Evolutionary conservation across 2,329 filamentous ascomycete species (phyloP).

Genomic region (Aspergillus eucalypticola): DNA sequence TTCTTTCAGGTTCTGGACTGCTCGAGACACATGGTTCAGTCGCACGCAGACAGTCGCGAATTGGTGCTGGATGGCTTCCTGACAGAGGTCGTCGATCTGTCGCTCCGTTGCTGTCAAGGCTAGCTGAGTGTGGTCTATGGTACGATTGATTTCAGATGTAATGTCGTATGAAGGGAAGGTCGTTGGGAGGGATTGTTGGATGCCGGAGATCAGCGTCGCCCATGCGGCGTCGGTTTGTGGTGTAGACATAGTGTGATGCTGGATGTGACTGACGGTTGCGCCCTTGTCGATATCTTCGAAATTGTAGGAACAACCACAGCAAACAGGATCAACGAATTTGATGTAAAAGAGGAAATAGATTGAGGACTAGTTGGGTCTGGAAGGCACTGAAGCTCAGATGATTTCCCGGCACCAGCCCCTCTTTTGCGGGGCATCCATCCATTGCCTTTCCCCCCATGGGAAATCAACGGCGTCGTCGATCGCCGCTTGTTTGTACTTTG

Average conservation of each 20-base stretch:
- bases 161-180: constrained; percentile 22
- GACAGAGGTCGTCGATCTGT: constrained; percentile 57
- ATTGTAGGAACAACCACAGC: not conserved
- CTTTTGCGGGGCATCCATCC: not conserved
- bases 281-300: not conserved
- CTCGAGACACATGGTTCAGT: constrained; percentile 53
- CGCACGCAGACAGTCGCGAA: constrained; percentile 59
- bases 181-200: constrained; percentile 29
- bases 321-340: not conserved
- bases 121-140: constrained; percentile 48
- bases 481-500: too few species aligned
- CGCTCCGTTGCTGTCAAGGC: constrained; percentile 44
- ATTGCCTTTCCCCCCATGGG: not conserved
- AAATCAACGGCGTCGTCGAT: too few species aligned
- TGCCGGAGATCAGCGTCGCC: constrained; percentile 30
- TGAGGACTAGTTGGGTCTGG: too few species aligned
- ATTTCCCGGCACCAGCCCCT: not conserved
- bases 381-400: not conserved
- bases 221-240: constrained; percentile 38
- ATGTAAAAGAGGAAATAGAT: not conserved
- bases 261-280: not conserved
- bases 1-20: constrained; percentile 47
- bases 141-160: constrained; percentile 31
- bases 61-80: constrained; percentile 51
- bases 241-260: constrained; percentile 22